phyloP scores from a whole-genome alignment of 1,284 basidiomycete species.

The Ustilago cynodontis region DNA sequence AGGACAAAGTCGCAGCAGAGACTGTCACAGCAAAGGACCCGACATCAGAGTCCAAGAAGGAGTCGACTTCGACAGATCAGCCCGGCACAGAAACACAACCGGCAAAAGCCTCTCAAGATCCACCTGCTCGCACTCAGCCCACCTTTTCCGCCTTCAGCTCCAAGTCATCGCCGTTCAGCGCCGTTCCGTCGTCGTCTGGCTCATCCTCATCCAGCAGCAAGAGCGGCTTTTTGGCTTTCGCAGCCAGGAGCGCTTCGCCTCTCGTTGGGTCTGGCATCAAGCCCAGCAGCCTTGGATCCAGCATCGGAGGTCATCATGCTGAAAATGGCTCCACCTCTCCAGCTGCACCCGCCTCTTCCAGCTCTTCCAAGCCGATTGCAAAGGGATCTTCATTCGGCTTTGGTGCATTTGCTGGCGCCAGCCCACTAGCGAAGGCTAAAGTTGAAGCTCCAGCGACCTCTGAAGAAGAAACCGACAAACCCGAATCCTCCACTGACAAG shows the following conservation, averaged over 20 bases:
- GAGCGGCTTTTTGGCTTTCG: constrained; percentile 26
- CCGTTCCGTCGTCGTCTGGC: constrained; percentile 47
- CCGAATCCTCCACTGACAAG: constrained; percentile 17
- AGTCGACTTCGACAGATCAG: background rate
- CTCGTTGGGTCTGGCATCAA: constrained; percentile 33
- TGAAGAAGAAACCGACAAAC: constrained; percentile 14
- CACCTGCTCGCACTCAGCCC: constrained; percentile 45
- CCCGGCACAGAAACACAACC: constrained; percentile 7
- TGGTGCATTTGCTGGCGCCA: constrained; percentile 57
- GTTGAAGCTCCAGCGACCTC: constrained; percentile 16
- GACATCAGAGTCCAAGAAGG: background rate
- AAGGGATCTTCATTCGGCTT: constrained; percentile 53
- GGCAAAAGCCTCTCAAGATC: constrained; percentile 16
- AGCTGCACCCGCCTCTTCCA: background rate
- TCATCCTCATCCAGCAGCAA: constrained; percentile 25
- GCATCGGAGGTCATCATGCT: constrained; percentile 37
- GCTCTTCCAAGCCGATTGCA: constrained; percentile 26
- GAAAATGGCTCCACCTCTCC: constrained; percentile 31
- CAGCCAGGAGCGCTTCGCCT: constrained; percentile 30
- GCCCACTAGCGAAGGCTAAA: constrained; percentile 47
- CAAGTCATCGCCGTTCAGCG: constrained; percentile 50
- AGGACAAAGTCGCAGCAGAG: constrained; percentile 2
- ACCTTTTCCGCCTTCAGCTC: constrained; percentile 57
- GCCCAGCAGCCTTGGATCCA: constrained; percentile 49
- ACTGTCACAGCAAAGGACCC: background rate